phyloP scores from a whole-genome alignment of 139 green algal genomes.

The Eudorina sp. region DNA sequence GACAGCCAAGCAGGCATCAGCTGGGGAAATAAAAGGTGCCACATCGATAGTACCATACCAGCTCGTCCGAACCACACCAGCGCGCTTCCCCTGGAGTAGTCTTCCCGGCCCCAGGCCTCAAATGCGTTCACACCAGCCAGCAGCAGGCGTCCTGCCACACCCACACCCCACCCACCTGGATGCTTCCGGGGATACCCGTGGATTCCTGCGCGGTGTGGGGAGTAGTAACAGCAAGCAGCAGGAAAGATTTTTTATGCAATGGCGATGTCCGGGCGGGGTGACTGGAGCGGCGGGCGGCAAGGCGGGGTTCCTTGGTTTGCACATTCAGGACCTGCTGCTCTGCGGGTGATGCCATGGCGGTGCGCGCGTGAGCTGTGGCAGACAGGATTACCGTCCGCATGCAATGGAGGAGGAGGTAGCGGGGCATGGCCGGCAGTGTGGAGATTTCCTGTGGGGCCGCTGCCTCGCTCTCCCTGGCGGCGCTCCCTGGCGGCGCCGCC shows the following conservation, averaged over 20 bases:
- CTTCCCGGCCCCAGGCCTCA: background rate
- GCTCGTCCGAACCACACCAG: no score
- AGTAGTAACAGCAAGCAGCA: background rate
- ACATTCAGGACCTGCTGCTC: background rate
- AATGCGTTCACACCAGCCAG: background rate
- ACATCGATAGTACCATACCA: no score
- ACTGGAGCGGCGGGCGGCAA: background rate
- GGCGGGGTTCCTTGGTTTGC: background rate
- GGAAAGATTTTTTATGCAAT: background rate
- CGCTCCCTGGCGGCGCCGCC: background rate
- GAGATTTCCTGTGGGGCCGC: no score
- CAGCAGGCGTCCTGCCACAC: background rate
- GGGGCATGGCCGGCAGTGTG: no score
- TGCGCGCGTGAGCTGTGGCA: no score
- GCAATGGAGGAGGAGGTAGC: no score
- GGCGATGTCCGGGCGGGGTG: background rate
- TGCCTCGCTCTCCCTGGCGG: no score
- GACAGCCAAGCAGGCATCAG: no score
- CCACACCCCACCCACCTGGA: background rate
- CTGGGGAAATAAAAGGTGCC: no score
- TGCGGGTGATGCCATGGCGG: no score
- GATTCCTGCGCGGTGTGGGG: background rate
- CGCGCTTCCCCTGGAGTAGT: background rate
- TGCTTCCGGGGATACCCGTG: background rate
- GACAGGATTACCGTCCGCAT: no score